Conservation (phyloP, 345 rosid species). For the Eucalyptus rudis region DNA sequence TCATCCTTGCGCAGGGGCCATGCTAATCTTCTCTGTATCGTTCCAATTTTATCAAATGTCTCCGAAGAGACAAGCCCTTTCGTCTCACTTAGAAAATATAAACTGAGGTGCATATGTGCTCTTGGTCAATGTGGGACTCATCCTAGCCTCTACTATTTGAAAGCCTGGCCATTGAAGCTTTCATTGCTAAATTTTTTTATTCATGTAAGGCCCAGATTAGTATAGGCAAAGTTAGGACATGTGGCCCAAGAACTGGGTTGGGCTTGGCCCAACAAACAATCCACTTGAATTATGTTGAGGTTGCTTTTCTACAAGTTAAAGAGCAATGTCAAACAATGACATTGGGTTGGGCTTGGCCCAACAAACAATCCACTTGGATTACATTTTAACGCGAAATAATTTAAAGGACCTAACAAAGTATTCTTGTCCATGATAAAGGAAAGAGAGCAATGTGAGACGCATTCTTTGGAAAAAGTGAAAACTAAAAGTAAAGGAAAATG, state of each 20-base stretch:
- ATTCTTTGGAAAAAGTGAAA: background rate
- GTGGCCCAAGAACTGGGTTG: background rate
- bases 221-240: background rate
- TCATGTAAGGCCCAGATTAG: background rate
- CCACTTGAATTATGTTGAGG: background rate
- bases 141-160: background rate
- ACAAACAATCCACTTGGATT: background rate
- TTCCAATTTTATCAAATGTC: background rate
- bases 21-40: background rate
- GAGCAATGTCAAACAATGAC: background rate
- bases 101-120: background rate
- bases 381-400: background rate
- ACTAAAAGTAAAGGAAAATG: background rate
- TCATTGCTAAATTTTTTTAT: background rate
- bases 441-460: background rate
- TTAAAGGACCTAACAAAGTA: background rate
- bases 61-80: fast-evolving
- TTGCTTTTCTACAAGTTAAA: background rate
- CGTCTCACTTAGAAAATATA: background rate
- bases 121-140: background rate
- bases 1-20: background rate
- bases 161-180: background rate
- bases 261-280: background rate
- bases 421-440: background rate
- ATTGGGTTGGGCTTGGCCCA: background rate